These are phyloP conservation scores for Phyllosticta paracitricarpa DNA, from an alignment of 2,329 filamentous ascomycete species.

Conservation along the genomic window DNA sequence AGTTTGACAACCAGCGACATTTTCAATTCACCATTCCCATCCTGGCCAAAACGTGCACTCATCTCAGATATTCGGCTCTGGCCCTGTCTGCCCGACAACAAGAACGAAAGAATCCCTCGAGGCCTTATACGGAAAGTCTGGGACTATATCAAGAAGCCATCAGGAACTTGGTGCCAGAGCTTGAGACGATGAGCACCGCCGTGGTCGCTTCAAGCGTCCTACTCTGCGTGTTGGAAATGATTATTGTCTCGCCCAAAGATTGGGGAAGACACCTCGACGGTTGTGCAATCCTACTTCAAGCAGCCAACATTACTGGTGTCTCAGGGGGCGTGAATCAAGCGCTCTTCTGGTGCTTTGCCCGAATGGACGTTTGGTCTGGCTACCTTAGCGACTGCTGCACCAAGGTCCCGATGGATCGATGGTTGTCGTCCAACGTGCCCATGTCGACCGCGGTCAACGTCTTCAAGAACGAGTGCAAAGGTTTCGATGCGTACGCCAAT, in stretches of 20 bases:
- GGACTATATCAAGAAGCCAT: slow-evolving; percentile 48
- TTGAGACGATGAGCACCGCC: slow-evolving; percentile 36
- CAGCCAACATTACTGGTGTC: slow-evolving; percentile 42
- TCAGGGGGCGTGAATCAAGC: slow-evolving; percentile 43
- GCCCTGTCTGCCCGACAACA: slow-evolving; percentile 46
- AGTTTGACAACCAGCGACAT: slow-evolving; percentile 45
- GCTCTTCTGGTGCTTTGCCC: slow-evolving; percentile 49
- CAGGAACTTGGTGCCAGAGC: slow-evolving; percentile 32
- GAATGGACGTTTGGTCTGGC: slow-evolving; percentile 48
- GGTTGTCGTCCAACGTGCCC: slow-evolving; percentile 33
- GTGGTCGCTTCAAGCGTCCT: slow-evolving; percentile 40
- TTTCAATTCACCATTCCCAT: slow-evolving; percentile 44
- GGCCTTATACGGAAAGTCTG: slow-evolving; percentile 40
- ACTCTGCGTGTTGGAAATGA: slow-evolving; percentile 40
- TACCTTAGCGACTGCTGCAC: slow-evolving; percentile 44
- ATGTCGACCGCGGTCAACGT: slow-evolving; percentile 28
- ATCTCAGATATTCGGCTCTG: slow-evolving; percentile 43
- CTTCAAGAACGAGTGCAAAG: slow-evolving; percentile 25
- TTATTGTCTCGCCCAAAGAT: slow-evolving; percentile 39
- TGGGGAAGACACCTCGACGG: slow-evolving; percentile 49
- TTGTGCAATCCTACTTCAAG: slow-evolving; percentile 43
- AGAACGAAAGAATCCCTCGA: slow-evolving; percentile 40
- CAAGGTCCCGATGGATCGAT: slow-evolving; percentile 40
- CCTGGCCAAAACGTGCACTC: slow-evolving; percentile 39
- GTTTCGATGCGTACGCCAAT: slow-evolving; percentile 49